A percentile compares a stretch with the other conserved stretches of the same genome.
phyloP scores from a whole-genome alignment of 1,284 basidiomycete species.

The Fomitopsis schrenkii region DNA sequence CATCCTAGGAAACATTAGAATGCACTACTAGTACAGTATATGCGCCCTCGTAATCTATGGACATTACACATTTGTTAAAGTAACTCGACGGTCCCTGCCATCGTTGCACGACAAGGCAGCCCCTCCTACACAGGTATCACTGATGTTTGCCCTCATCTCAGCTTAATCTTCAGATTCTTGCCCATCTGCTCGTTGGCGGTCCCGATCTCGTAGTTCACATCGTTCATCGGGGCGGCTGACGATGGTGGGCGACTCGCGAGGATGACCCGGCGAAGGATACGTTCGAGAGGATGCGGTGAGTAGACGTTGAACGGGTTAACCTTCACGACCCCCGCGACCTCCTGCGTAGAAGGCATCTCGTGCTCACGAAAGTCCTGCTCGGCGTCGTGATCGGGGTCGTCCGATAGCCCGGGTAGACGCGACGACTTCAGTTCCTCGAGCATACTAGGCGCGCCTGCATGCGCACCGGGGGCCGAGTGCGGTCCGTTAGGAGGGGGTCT shows the following conservation, averaged over 20 bases:
- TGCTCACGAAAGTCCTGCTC: neutral
- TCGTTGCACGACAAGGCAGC: no score
- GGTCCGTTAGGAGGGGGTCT: neutral
- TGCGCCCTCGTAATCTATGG: neutral
- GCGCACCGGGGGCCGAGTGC: neutral
- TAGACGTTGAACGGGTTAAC: conserved; percentile 2
- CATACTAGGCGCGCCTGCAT: neutral
- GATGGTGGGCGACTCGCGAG: conserved; percentile 4
- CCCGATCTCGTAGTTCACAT: conserved; percentile 7
- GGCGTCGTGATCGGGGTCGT: neutral
- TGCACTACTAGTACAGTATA: neutral
- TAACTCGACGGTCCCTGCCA: no score
- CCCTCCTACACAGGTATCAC: no score
- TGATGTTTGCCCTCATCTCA: no score
- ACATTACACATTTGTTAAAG: neutral
- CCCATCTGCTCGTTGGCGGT: conserved; percentile 13
- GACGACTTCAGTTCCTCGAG: no score
- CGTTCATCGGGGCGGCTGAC: neutral
- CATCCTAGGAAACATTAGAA: neutral
- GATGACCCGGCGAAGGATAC: conserved; percentile 24
- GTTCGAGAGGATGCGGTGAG: conserved; percentile 21
- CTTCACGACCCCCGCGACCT: neutral
- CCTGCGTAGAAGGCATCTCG: conserved; percentile 13
- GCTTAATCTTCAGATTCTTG: neutral
- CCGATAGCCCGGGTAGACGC: neutral